Evolutionary conservation across 177 flowering plant genomes (phyloP).

Genomic region (Vitis hybrid): DNA sequence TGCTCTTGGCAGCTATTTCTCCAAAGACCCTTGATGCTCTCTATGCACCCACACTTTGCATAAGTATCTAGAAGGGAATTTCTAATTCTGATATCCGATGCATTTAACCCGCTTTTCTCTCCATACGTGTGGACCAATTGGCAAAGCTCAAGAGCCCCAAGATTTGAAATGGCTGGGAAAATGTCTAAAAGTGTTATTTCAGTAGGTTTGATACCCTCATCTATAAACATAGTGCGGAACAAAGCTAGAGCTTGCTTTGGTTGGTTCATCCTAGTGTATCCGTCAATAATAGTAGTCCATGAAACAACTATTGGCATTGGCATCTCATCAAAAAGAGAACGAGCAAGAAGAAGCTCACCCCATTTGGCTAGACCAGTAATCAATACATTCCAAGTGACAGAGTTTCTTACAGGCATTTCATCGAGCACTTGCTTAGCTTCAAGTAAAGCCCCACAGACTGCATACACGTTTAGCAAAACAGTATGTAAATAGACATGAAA

Average conservation of each 20-base stretch:
- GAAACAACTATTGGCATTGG: constrained; percentile 38
- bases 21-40: constrained; percentile 41
- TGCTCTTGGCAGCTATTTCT: constrained; percentile 28
- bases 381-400: constrained; percentile 64
- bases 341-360: constrained; percentile 44
- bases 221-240: constrained; percentile 42
- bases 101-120: constrained; percentile 51
- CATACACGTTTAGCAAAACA: constrained; percentile 44
- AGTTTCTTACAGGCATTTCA: constrained; percentile 54
- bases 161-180: constrained; percentile 44
- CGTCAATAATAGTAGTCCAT: constrained; percentile 57
- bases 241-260: constrained; percentile 39
- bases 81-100: constrained; percentile 36
- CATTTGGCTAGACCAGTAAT: constrained; percentile 46
- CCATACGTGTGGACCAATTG: constrained; percentile 42
- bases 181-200: constrained; percentile 51
- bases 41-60: constrained; percentile 55
- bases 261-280: constrained; percentile 37
- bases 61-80: constrained; percentile 48
- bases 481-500: constrained; percentile 54
- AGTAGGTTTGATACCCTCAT: constrained; percentile 35
- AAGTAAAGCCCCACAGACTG: constrained; percentile 23
- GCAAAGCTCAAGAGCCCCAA: constrained; percentile 37
- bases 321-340: constrained; percentile 46
- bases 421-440: constrained; percentile 44